These are phyloP conservation scores for Cinchona pubescens DNA, from an alignment of 257 asterid species.

Conservation along the genomic window DNA sequence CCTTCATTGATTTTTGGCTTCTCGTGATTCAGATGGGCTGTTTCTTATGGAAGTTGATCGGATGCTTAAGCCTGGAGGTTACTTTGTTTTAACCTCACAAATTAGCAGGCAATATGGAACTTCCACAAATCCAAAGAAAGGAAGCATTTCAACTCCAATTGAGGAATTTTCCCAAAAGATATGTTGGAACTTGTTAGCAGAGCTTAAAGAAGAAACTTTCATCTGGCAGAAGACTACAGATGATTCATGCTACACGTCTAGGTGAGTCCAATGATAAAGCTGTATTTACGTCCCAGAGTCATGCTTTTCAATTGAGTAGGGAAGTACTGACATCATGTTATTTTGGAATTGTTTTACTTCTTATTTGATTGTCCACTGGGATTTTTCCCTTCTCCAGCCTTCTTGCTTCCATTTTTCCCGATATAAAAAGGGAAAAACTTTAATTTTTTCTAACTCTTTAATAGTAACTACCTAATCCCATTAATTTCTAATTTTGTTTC, in stretches of 20 bases:
- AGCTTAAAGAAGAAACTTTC: conserved; percentile 82
- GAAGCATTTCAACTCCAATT: conserved; percentile 48
- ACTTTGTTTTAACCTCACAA: conserved; percentile 83
- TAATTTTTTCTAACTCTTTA: neutral
- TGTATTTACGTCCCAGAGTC: neutral
- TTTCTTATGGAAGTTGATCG: conserved; percentile 90
- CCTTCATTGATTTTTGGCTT: conserved; percentile 25
- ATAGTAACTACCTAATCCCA: too few relatives aligned
- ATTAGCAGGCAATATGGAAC: conserved; percentile 55
- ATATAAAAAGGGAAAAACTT: neutral
- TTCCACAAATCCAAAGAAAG: conserved; percentile 43
- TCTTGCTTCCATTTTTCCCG: neutral
- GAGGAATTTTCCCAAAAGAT: conserved; percentile 61
- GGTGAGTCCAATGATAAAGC: conserved; percentile 42
- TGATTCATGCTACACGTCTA: conserved; percentile 59
- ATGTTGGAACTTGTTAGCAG: conserved; percentile 78
- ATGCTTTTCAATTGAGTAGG: neutral
- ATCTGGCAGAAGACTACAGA: conserved; percentile 86
- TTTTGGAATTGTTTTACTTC: neutral
- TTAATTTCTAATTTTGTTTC: too few relatives aligned
- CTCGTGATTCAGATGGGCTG: conserved; percentile 65
- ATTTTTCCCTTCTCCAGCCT: neutral
- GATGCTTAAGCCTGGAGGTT: conserved; percentile 94
- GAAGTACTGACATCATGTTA: neutral
- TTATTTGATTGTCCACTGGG: neutral